Percentiles rank a stretch among this genome's conserved stretches.
Evolutionary conservation across 352 stramenopile genomes (phyloP).

Genomic region (Pythium aquatile): DNA sequence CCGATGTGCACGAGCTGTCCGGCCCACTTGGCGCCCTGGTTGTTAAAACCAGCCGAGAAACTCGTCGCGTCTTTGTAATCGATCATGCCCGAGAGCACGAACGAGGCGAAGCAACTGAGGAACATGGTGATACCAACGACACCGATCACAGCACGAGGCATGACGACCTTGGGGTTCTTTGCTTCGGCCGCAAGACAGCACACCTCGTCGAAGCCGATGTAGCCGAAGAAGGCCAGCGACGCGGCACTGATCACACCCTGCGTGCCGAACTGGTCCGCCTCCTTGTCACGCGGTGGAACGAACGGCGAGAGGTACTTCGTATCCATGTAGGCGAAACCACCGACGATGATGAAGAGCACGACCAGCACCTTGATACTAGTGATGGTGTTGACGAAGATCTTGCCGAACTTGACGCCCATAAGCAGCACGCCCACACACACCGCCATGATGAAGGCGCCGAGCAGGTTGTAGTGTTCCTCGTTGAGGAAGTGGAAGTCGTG

Average conservation of each 20-base stretch:
- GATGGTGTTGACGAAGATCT: conserved; percentile 89
- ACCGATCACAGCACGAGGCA: conserved; percentile 80
- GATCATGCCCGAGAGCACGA: conserved; percentile 87
- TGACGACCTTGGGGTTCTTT: conserved; percentile 71
- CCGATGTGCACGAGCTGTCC: conserved; percentile 49
- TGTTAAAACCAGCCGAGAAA: conserved; percentile 49
- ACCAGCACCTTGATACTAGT: conserved; percentile 79
- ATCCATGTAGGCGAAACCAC: conserved; percentile 82
- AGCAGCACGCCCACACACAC: conserved; percentile 72
- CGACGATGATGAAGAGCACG: conserved; percentile 92
- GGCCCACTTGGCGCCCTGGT: conserved; percentile 40
- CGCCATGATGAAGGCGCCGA: conserved; percentile 69
- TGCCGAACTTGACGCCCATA: conserved; percentile 84
- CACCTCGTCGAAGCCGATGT: conserved; percentile 95
- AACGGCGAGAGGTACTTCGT: conserved; percentile 83
- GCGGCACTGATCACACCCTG: conserved; percentile 75
- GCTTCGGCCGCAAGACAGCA: conserved; percentile 87
- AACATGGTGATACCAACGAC: conserved; percentile 79
- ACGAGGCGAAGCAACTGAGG: conserved; percentile 67
- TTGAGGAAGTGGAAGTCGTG: conserved; percentile 57
- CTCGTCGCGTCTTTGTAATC: conserved; percentile 23
- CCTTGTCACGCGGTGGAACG: conserved; percentile 42
- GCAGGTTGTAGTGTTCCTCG: conserved; percentile 53
- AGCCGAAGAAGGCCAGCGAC: conserved; percentile 92
- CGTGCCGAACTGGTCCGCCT: conserved; percentile 33